Evolutionary conservation across 371 early-diverging fungal genomes (phyloP), one percentile per base, ranked within the genome.

Genomic region (Syncephalastrum sp.): DNA sequence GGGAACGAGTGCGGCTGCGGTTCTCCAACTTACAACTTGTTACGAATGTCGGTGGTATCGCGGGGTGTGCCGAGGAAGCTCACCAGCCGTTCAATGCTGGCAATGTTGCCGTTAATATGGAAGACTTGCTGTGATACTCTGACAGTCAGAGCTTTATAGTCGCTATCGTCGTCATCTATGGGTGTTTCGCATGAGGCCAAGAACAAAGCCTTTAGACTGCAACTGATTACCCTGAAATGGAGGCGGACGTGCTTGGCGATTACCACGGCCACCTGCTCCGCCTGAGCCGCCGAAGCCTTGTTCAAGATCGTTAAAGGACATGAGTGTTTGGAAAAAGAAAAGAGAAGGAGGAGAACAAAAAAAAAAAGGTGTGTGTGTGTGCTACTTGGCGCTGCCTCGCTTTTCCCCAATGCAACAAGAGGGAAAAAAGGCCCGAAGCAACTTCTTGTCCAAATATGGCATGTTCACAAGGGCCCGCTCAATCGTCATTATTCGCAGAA

Each of bases 81-180:
- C 14, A 94, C 90, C 4, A 90, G 76, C 23, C 87, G 81, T 33
- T 94, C 88, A 45, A 96, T 89, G 54, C 87, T 86, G 17, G 89
- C 86, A 46, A 94, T 91, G 61, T 90, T 90, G 61, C 84, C 79
- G 44, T 87, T 89, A 59, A 90, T 84, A 41, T 82, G 81, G 62
- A 90, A 91, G 29, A 91, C 82, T 62, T 88, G 83, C 57, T 89
- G 88, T 19, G 92, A 86, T 15, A 90, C 75, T 55, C 77, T 64
- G 48, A 81, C 77, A 24, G 76, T 73, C 38, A 84, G 62, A n/a
- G 61, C 52, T 54, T 82, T 75, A 59, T 86, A 88, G 25, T 76
- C 72, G 27, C 67, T 68, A 50, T 85, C 84, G 50, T 76, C 77
- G 43, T 81, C 84, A 47, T 66, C 69, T 10, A 41, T 23, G 14